A percentile compares a stretch with the other conserved stretches of the same genome.
Evolutionary conservation across 352 stramenopile species (phyloP).

Genomic region (Globisporangium viniferum): DNA sequence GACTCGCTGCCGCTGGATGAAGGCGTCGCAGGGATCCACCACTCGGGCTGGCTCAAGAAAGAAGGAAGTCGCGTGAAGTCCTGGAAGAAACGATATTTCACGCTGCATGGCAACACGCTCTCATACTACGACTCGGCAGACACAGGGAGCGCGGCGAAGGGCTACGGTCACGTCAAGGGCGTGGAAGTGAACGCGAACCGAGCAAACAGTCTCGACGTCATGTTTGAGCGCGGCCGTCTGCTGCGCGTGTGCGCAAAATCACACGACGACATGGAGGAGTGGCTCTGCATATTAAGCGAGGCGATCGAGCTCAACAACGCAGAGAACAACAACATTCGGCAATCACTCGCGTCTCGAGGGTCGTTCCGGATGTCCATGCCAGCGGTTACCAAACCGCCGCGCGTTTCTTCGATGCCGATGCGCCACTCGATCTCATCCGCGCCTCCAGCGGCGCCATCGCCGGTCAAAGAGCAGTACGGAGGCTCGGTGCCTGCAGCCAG

Average conservation of each 20-base stretch:
- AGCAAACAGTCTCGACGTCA: slow-evolving; percentile 65
- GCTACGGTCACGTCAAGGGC: slow-evolving; percentile 68
- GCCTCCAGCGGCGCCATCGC: slow-evolving; percentile 6
- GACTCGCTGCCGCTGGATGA: slow-evolving; percentile 57
- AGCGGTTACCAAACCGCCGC: slow-evolving; percentile 18
- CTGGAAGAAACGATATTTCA: slow-evolving; percentile 83
- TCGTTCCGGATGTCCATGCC: slow-evolving; percentile 43
- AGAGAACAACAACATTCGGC: slow-evolving; percentile 57
- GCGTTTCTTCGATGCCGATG: slow-evolving; percentile 31
- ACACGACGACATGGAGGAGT: slow-evolving; percentile 64
- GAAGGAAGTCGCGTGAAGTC: slow-evolving; percentile 74
- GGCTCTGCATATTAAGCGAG: slow-evolving; percentile 70
- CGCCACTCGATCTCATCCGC: slow-evolving; percentile 48
- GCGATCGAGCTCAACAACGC: slow-evolving; percentile 57
- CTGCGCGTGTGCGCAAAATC: slow-evolving; percentile 67
- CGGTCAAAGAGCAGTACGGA: slow-evolving; percentile 26
- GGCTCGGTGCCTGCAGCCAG: slow-evolving; percentile 19
- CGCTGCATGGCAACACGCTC: slow-evolving; percentile 67
- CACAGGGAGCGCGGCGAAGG: slow-evolving; percentile 69
- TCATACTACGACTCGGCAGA: slow-evolving; percentile 84
- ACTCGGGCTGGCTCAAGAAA: slow-evolving; percentile 82
- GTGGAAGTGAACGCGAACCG: slow-evolving; percentile 72
- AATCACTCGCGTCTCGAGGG: slow-evolving; percentile 39
- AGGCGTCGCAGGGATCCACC: slow-evolving; percentile 41
- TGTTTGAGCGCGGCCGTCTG: slow-evolving; percentile 72